Base-by-base conservation (phyloP, 371 early-diverging fungal genomes). In the Gilbertella persicaria region DNA sequence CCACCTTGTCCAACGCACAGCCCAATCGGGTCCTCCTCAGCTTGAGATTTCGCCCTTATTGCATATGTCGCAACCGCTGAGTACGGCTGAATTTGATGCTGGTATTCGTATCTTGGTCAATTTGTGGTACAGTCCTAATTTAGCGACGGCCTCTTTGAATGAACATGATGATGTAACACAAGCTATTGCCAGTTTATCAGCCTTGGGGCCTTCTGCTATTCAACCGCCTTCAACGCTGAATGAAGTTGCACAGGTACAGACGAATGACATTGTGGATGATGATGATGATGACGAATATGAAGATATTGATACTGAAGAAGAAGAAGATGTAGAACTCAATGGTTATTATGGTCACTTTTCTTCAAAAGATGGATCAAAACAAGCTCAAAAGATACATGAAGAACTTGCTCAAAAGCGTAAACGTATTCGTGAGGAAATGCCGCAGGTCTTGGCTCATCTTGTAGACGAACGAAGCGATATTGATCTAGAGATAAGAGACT, bases 51-150 rank as follows among this genome's bases (percentile, higher is more conserved):
- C 28, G 2, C 12, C 40, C 0, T 21, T 47, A 5, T n/a, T 55
- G 17, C 19, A 35, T 24, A 30, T 13, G 7, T 47, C 48, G 9
- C 33, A 33, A 14, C 48, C 55, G 0, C 35, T 56, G 9, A 50
- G 53, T 4, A 21, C 47, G 3, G 39, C 45, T 6, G 78, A 62
- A 5, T 85, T 86, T 62, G 72, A 73, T 16, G 78, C 77, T 9
- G 67, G 71, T 44, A 67, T 94, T n/a, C 73, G 79, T 7, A 83
- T 82, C 49, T 66, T 95, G 17, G 68, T 83, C 17, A 85, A 88
- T 28, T 89, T 94, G 90, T 95, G 96, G 0, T 95, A 93, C 66
- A 76, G 86, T 7, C 75, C 80, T 4, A 69, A 71, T 5, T 84
- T 88, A 0, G 90, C 92, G 0, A 86, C 84, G 50, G 62, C 65